Evolutionary conservation across 345 rosid genomes (phyloP).

Genomic region (Citrus cavaleriei): DNA sequence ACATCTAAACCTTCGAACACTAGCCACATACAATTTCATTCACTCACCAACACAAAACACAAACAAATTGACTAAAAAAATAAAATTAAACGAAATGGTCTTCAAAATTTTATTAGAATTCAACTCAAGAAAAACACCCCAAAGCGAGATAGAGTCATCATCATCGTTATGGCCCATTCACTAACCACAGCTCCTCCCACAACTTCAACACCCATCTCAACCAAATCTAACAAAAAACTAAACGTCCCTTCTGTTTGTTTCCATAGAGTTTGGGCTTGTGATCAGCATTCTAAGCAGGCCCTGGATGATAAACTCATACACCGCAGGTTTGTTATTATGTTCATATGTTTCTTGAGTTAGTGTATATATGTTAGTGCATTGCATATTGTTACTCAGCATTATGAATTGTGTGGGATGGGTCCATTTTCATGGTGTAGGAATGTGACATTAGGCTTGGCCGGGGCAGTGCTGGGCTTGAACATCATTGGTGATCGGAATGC

Average conservation of each 20-base stretch:
- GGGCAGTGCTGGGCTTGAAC: slow-evolving; percentile 45
- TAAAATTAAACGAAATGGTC: neutral
- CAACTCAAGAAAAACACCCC: slow-evolving; percentile 5
- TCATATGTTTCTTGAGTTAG: neutral
- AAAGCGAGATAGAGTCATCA: neutral
- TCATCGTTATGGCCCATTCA: slow-evolving; percentile 39
- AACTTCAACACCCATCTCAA: slow-evolving; percentile 12
- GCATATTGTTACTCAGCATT: neutral
- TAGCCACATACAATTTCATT: slow-evolving; percentile 14
- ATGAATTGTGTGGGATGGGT: neutral
- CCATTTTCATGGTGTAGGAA: slow-evolving; percentile 27
- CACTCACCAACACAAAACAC: neutral
- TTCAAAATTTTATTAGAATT: neutral
- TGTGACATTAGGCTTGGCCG: slow-evolving; percentile 38
- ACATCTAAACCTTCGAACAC: slow-evolving; percentile 21
- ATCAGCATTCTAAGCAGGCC: neutral
- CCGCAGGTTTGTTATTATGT: slow-evolving; percentile 34
- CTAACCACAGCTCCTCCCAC: slow-evolving; percentile 32
- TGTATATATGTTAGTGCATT: neutral
- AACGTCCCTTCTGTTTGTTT: slow-evolving; percentile 18
- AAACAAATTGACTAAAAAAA: slow-evolving; percentile 8
- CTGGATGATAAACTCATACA: slow-evolving; percentile 22
- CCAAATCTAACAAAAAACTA: slow-evolving; percentile 7
- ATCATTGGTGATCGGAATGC: slow-evolving; percentile 29
- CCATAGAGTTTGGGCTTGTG: slow-evolving; percentile 16